Evolutionary conservation across 805 yeast species (phyloP), one percentile per base, ranked within the genome.

Genomic region (Saturnispora saitoi): DNA sequence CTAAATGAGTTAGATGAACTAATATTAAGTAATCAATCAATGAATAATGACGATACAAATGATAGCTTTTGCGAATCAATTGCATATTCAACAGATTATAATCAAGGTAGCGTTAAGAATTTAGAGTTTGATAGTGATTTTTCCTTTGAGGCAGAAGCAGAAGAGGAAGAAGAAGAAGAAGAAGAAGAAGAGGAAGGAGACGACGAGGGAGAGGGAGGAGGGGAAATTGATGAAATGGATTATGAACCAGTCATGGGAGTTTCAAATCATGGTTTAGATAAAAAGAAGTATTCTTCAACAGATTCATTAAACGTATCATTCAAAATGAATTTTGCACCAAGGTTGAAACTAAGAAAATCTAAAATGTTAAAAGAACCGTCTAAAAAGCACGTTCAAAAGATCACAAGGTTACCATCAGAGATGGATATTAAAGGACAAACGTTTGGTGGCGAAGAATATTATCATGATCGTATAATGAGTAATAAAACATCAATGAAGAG

Each of bases 101-200:
- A 55, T 26, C 56, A 42, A 8, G 62, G 61, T 20, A 60, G 58
- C 14, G 56, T 56, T 11, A 64, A 59, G 30, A 57, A 54, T 44
- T 55, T 62, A n/a, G 66, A 64, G 42, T 42, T 62, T 32, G 66
- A 63, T 2, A 62, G 58, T 41, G 58, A 61, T 7, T 61, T 58
- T 50, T 55, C 61, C 12, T 51, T 49, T 20, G 56, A 53, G 8
- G 61, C 50, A 19, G 45, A 15, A 29, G 54, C 48, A 6, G 50
- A 48, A 15, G 56, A 53, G 12, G 58, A 50, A 14, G 53, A 46
- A n/a, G 59, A 51, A 28, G 55, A 46, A 2, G 53, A 51, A 17
- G 49, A 47, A 4, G 48, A 43, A 3, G 36, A 28, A 17, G 39
- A 30, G 10, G 50, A 54, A 11, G 58, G 48, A 24, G 52, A 43